Base-by-base conservation (phyloP, 2,329 filamentous ascomycete genomes). In the Penicillium sp. region DNA sequence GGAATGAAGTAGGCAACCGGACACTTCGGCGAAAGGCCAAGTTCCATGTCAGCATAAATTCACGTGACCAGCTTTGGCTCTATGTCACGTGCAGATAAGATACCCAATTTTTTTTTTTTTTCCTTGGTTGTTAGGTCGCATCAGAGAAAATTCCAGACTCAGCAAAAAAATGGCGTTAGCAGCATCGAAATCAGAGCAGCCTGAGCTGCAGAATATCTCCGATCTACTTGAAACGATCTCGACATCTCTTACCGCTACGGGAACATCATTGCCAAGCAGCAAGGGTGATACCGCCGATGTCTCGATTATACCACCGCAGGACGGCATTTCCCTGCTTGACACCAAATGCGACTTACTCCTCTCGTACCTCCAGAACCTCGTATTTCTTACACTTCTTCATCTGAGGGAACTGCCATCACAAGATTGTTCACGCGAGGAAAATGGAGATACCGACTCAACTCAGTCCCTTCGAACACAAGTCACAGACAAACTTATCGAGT, bases 321-420 rank as follows among this genome's bases (percentile, higher is more conserved):
- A 97, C 71, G 94, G 95, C 73, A 95, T 99, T 62, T 97, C 95
- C 0, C 87, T 99, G 1, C 89, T 99, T 71, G 93, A 98, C 74
- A 88, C 92, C 67, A 99, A 99, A 81, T 98, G 96, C 79, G 95
- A 99, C 75, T 85, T 99, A n/a, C 88, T 99, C 19, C 88, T 99
- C 45, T 94, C 94, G 4, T 99, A 99, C 78, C 84, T 99, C 0
- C 94, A 99, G 72, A 96, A 97, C 71, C 87, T 98, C 4, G 91
- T 95, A 49, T 96, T 96, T 69, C 82, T 97, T 46, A 90, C 96
- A 49, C 82, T 97, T 1, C 79, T 96, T 44, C 94, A 96, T 72
- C 78, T 98, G 21, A 88, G 91, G 38, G 69, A 62, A 87, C 88
- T 73, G 70, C 74, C 63, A 61, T 73, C 67, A 65, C 61, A 48